Evolutionary conservation across 257 asterid genomes (phyloP).

Genomic region (Sherardia arvensis): DNA sequence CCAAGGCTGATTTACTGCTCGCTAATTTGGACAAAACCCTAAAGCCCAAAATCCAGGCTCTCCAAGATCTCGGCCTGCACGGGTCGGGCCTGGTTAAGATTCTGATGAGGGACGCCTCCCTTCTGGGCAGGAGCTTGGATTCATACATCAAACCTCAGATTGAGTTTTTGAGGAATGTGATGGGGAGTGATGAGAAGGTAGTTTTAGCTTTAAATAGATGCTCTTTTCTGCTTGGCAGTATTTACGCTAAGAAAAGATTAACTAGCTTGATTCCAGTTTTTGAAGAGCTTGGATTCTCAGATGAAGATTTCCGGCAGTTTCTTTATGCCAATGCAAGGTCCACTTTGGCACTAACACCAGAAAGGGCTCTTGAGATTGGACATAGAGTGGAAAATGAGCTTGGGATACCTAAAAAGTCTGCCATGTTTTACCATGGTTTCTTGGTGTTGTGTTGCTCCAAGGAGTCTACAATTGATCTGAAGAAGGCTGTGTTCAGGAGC

Average conservation of each 20-base stretch:
- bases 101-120: neutral
- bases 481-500: constrained; percentile 12
- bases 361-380: constrained; percentile 2
- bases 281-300: constrained; percentile 5
- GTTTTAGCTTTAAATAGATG: constrained; percentile 8
- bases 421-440: neutral
- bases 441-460: neutral
- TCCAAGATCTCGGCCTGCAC: constrained; percentile 16
- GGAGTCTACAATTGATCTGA: neutral
- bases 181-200: constrained; percentile 15
- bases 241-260: neutral
- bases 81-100: constrained; percentile 10
- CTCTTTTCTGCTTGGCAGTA: neutral
- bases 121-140: constrained; percentile 6
- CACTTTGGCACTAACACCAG: neutral
- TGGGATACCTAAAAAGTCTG: constrained; percentile 6
- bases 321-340: neutral
- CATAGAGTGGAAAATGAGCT: constrained; percentile 17
- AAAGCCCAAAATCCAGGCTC: constrained; percentile 14
- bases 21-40: constrained; percentile 15
- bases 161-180: constrained; percentile 11
- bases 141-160: constrained; percentile 7
- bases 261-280: neutral
- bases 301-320: neutral
- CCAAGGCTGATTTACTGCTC: constrained; percentile 5